phyloP scores from a whole-genome alignment of 306 rosid species.

The Boehmeria nivea region DNA sequence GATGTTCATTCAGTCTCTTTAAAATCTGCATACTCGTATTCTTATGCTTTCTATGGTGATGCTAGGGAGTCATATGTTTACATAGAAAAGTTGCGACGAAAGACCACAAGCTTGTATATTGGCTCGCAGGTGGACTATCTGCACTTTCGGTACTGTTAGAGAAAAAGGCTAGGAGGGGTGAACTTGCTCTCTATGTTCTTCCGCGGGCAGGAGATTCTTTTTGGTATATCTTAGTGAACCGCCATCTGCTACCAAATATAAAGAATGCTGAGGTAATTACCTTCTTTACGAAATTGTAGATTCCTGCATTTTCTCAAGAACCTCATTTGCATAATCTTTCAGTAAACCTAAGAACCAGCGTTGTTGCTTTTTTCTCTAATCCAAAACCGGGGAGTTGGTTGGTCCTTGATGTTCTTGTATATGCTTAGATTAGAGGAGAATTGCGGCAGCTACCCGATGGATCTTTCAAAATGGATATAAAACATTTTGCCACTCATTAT shows the following conservation, averaged over 20 bases:
- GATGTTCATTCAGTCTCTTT: not conserved
- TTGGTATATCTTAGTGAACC: conserved; percentile 89
- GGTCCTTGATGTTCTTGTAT: no score
- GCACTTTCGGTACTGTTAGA: conserved; percentile 86
- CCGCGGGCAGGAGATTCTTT: conserved; percentile 90
- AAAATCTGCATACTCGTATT: conserved; percentile 19
- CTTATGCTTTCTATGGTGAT: conserved; percentile 28
- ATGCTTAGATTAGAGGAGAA: no score
- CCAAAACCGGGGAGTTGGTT: not conserved
- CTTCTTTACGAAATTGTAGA: not conserved
- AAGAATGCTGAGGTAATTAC: conserved; percentile 82
- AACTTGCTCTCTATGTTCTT: conserved; percentile 95
- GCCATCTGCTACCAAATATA: conserved; percentile 76
- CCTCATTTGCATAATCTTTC: not conserved
- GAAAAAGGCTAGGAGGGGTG: conserved; percentile 86
- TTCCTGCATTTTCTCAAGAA: not conserved
- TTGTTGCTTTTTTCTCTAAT: not conserved
- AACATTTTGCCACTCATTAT: no score
- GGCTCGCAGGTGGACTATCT: conserved; percentile 82
- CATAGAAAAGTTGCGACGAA: conserved; percentile 76
- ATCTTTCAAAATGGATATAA: no score
- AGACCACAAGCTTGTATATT: conserved; percentile 90
- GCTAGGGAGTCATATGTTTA: conserved; percentile 78
- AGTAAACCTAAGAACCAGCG: not conserved
- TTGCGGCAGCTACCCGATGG: no score